Percentiles rank a stretch among this genome's conserved stretches.
Evolutionary conservation across 495 filamentous ascomycete species (phyloP).

Genomic region (Hypoxylon fuscum): DNA sequence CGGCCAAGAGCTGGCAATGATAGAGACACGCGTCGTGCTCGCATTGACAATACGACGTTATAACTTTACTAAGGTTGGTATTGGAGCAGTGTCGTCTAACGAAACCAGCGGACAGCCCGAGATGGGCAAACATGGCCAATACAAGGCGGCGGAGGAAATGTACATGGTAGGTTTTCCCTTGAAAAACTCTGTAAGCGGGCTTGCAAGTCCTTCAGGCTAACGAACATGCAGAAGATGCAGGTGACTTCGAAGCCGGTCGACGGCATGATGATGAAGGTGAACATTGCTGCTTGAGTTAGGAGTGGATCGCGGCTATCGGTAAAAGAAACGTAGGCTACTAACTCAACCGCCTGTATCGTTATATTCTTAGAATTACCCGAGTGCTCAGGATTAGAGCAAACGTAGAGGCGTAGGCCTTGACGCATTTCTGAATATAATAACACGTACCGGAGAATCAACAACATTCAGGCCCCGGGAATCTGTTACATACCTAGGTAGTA

Average conservation of each 20-base stretch:
- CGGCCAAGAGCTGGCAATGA: slow-evolving; percentile 62
- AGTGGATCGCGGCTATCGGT: no score
- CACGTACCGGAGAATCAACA: no score
- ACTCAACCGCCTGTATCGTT: no score
- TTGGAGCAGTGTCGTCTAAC: slow-evolving; percentile 46
- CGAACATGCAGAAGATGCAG: slow-evolving; percentile 33
- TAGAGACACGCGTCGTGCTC: slow-evolving; percentile 49
- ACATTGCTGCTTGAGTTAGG: not conserved
- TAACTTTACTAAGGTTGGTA: slow-evolving; percentile 55
- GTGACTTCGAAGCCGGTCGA: slow-evolving; percentile 48
- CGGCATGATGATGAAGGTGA: slow-evolving; percentile 46
- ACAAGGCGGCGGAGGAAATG: slow-evolving; percentile 50
- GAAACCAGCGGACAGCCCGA: slow-evolving; percentile 7
- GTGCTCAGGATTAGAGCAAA: no score
- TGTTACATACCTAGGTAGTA: no score
- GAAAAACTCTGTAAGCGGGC: not conserved
- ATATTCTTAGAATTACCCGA: no score
- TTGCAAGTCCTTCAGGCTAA: slow-evolving; percentile 1
- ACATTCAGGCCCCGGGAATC: no score
- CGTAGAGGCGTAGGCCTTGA: no score
- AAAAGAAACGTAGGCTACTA: no score
- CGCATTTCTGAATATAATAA: no score
- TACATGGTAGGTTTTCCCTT: slow-evolving; percentile 53
- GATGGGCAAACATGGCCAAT: slow-evolving; percentile 50
- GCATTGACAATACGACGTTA: slow-evolving; percentile 51